Conservation (phyloP, 495 filamentous ascomycete genomes). For the Annulohypoxylon stygium region DNA sequence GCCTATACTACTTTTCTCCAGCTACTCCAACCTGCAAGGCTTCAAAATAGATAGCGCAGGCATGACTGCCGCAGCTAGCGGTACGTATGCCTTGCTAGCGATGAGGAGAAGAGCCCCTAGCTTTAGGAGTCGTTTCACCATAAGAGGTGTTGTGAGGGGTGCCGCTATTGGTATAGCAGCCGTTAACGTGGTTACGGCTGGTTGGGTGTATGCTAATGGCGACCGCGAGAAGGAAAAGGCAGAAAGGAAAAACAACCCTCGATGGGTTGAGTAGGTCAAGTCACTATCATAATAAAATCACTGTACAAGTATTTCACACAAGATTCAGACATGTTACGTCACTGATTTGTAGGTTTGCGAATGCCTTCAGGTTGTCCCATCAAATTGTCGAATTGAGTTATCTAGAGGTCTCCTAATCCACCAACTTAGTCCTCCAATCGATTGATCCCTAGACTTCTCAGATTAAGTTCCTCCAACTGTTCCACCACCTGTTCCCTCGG, state of each 20-base stretch:
- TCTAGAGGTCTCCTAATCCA: background rate
- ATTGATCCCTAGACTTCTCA: background rate
- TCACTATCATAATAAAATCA: background rate
- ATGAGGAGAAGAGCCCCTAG: conserved; percentile 67
- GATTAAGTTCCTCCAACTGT: background rate
- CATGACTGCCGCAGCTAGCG: conserved; percentile 86
- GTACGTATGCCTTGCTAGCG: conserved; percentile 84
- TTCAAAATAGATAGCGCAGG: conserved; percentile 88
- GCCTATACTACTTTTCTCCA: conserved; percentile 85
- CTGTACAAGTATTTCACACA: background rate
- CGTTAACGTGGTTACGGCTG: conserved; percentile 77
- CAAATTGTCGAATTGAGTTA: conserved; percentile 4
- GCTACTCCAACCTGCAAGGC: conserved; percentile 83
- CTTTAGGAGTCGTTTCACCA: conserved; percentile 70
- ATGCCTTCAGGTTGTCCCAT: background rate
- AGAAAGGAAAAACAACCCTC: conserved; percentile 59
- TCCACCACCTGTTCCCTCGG: background rate
- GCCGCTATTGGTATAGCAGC: conserved; percentile 77
- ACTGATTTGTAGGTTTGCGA: background rate
- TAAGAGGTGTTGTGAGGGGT: conserved; percentile 77
- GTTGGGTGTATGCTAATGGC: conserved; percentile 77
- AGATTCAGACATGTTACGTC: background rate
- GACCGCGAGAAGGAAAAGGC: conserved; percentile 64
- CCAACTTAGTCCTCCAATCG: background rate
- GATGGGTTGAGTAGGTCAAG: conserved; percentile 56